Percentiles rank a stretch among this genome's conserved stretches.
These are phyloP conservation scores for Eleusine indica DNA, from an alignment of 176 grass and related monocot species.

Conservation along the genomic window DNA sequence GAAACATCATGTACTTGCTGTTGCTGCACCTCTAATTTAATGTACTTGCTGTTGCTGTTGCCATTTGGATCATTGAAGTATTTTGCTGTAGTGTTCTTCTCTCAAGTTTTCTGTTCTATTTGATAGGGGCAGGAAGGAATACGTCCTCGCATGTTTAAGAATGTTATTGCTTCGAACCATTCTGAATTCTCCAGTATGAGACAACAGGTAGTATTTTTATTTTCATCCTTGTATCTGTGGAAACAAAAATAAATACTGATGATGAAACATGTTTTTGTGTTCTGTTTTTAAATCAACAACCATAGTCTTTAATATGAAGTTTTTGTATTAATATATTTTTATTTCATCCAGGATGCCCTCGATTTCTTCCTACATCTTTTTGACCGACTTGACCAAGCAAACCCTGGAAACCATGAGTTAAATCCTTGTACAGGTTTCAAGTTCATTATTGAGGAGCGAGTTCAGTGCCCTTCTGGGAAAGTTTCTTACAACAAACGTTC, in stretches of 20 bases:
- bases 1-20: neutral
- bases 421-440: slow-evolving; percentile 83
- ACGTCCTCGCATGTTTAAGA: slow-evolving; percentile 94
- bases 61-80: too few relatives aligned
- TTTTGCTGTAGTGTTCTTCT: too few relatives aligned
- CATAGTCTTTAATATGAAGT: slow-evolving; percentile 4
- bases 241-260: neutral
- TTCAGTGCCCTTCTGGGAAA: slow-evolving; percentile 95
- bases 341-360: slow-evolving; percentile 75
- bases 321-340: slow-evolving; percentile 17
- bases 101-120: neutral
- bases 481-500: slow-evolving; percentile 90
- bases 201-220: slow-evolving; percentile 65
- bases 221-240: slow-evolving; percentile 6
- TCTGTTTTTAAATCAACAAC: slow-evolving; percentile 4
- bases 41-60: too few relatives aligned
- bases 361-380: slow-evolving; percentile 91
- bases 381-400: slow-evolving; percentile 87
- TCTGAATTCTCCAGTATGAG: slow-evolving; percentile 96
- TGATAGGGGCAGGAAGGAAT: slow-evolving; percentile 86
- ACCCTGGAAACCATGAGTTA: slow-evolving; percentile 63
- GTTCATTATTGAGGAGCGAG: slow-evolving; percentile 86
- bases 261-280: neutral
- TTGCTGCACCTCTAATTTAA: slow-evolving; percentile 1
- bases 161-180: slow-evolving; percentile 86